These are phyloP conservation scores for Kazachstania bromeliacearum DNA, from an alignment of 805 yeast species.

Conservation along the genomic window DNA sequence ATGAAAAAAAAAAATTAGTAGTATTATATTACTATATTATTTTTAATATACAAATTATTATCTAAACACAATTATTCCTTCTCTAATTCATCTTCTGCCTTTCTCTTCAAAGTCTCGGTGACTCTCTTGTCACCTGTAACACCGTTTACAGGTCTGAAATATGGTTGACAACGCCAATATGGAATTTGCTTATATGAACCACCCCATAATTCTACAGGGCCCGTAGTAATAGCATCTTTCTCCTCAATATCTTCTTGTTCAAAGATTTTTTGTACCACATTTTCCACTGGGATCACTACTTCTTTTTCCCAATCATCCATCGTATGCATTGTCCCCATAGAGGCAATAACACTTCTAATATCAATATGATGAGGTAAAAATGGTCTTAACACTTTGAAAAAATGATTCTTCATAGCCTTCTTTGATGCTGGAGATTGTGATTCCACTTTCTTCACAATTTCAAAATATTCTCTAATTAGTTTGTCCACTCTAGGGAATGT, in stretches of 20 bases:
- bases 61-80: not conserved
- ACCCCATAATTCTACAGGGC: constrained; percentile 61
- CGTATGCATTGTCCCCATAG: constrained; percentile 34
- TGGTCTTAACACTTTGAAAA: constrained; percentile 78
- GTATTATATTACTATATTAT: not conserved
- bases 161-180: constrained; percentile 95
- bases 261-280: constrained; percentile 49
- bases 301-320: constrained; percentile 41
- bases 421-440: constrained; percentile 51
- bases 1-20: too few species aligned
- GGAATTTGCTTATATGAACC: constrained; percentile 76
- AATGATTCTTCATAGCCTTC: constrained; percentile 82
- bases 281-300: constrained; percentile 59
- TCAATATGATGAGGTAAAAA: constrained; percentile 71
- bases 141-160: constrained; percentile 84
- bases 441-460: constrained; percentile 47
- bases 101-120: constrained; percentile 13
- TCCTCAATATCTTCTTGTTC: constrained; percentile 42
- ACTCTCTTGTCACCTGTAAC: constrained; percentile 41
- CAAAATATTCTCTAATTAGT: constrained; percentile 78
- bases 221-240: constrained; percentile 45
- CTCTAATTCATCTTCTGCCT: not conserved
- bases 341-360: constrained; percentile 64
- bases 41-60: not conserved
- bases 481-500: constrained; percentile 81